phyloP scores from a whole-genome alignment of 2,329 filamentous ascomycete species.

The Metarhizium album region DNA sequence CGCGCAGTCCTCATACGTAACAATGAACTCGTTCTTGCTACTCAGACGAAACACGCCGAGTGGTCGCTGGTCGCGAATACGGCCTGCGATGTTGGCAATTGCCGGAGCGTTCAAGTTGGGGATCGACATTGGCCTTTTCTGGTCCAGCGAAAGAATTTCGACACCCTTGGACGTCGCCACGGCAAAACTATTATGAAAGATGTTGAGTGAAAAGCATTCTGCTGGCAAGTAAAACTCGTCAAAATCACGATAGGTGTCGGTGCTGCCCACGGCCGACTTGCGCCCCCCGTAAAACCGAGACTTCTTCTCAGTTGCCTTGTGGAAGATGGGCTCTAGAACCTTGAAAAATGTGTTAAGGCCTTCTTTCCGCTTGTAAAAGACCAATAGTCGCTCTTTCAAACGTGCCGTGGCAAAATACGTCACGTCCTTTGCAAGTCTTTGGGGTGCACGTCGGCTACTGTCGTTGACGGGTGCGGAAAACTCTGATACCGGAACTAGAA shows the following conservation, averaged over 20 bases:
- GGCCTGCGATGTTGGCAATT: slow-evolving; percentile 73
- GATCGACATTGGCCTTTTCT: slow-evolving; percentile 90
- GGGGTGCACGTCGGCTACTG: slow-evolving; percentile 73
- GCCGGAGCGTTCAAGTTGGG: slow-evolving; percentile 72
- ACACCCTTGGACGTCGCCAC: slow-evolving; percentile 87
- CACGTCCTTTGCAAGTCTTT: slow-evolving; percentile 85
- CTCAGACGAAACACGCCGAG: slow-evolving; percentile 95
- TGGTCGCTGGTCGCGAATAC: slow-evolving; percentile 73
- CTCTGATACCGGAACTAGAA: slow-evolving; percentile 55
- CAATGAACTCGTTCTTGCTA: slow-evolving; percentile 82
- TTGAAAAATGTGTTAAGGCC: slow-evolving; percentile 90
- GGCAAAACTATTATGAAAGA: slow-evolving; percentile 90
- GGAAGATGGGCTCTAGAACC: slow-evolving; percentile 89
- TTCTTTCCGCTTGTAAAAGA: slow-evolving; percentile 97
- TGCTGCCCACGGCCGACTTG: slow-evolving; percentile 53
- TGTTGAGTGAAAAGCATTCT: slow-evolving; percentile 88
- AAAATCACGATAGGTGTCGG: slow-evolving; percentile 94
- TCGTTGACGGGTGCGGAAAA: slow-evolving; percentile 55
- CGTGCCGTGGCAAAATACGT: slow-evolving; percentile 92
- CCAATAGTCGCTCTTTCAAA: slow-evolving; percentile 91
- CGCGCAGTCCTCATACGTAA: slow-evolving; percentile 90
- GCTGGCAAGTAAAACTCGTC: slow-evolving; percentile 98
- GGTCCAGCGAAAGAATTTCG: slow-evolving; percentile 92
- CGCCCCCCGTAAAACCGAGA: slow-evolving; percentile 55
- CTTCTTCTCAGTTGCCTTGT: slow-evolving; percentile 81